Conservation (phyloP, 352 stramenopile species). For the Pythium phragmiticola region DNA sequence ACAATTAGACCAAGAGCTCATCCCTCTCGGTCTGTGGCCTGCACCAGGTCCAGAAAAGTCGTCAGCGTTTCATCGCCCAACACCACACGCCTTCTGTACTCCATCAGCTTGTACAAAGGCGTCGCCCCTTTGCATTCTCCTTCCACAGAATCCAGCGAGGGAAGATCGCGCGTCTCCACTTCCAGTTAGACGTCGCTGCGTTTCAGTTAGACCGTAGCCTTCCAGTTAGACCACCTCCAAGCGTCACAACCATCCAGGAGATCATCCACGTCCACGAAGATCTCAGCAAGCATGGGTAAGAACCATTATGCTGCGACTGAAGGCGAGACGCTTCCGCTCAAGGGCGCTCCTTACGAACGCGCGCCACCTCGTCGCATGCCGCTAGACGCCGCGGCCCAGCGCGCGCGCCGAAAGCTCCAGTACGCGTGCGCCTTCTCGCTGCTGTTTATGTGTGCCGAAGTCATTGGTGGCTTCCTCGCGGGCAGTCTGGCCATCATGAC, state of each 20-base stretch:
- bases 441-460: constrained; percentile 96
- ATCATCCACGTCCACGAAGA: background rate
- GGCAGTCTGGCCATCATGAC: constrained; percentile 96
- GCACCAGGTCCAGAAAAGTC: background rate
- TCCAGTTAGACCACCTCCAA: constrained; percentile 9
- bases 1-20: background rate
- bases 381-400: constrained; percentile 45
- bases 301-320: constrained; percentile 45
- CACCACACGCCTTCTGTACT: background rate
- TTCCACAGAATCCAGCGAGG: background rate
- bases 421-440: constrained; percentile 80
- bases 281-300: constrained; percentile 26
- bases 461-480: constrained; percentile 92
- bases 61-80: background rate
- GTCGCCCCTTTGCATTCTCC: background rate
- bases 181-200: background rate
- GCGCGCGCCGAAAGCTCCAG: constrained; percentile 71
- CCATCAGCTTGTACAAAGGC: background rate
- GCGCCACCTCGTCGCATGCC: constrained; percentile 48
- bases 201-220: background rate
- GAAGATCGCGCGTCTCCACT: background rate
- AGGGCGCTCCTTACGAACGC: constrained; percentile 26
- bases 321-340: constrained; percentile 56
- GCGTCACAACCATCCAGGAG: background rate
- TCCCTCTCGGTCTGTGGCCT: background rate